Evolutionary conservation across 768 basidiomycete species (phyloP).

Genomic region (Hortiboletus flavorubellus): DNA sequence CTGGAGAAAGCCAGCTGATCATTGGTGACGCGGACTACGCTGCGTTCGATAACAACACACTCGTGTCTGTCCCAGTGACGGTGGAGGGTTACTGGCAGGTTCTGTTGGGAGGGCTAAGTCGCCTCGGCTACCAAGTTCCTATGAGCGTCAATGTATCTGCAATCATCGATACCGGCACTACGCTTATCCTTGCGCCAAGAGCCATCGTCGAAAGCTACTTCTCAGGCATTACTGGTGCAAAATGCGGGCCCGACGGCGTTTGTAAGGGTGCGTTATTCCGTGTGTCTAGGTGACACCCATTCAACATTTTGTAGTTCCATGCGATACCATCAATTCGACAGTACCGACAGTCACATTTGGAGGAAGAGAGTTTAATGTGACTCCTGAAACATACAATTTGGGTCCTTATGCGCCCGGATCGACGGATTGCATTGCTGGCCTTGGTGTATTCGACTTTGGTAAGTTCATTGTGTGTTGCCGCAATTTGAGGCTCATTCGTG

Average conservation of each 20-base stretch:
- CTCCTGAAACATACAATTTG: slow-evolving; percentile 35
- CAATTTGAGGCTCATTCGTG: background rate
- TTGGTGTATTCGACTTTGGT: slow-evolving; percentile 17
- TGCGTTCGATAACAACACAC: slow-evolving; percentile 45
- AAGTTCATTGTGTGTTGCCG: background rate
- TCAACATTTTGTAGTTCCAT: slow-evolving; percentile 12
- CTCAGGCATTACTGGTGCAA: slow-evolving; percentile 22
- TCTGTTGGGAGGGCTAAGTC: slow-evolving; percentile 18
- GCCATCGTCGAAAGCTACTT: slow-evolving; percentile 23
- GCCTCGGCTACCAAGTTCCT: background rate
- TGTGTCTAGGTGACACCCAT: background rate
- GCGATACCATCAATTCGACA: slow-evolving; percentile 15
- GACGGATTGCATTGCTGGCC: slow-evolving; percentile 31
- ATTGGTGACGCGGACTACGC: slow-evolving; percentile 39
- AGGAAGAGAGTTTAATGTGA: slow-evolving; percentile 33
- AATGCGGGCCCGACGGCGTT: slow-evolving; percentile 9
- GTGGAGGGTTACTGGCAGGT: slow-evolving; percentile 36
- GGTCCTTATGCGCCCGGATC: slow-evolving; percentile 25
- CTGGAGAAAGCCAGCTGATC: slow-evolving; percentile 14
- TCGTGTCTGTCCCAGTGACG: slow-evolving; percentile 35
- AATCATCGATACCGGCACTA: slow-evolving; percentile 35
- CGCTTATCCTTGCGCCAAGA: slow-evolving; percentile 18
- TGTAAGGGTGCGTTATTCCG: slow-evolving; percentile 30
- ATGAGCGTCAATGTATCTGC: slow-evolving; percentile 5
- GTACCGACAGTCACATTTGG: slow-evolving; percentile 33